Evolutionary conservation across 345 rosid genomes (phyloP), one percentile per base, ranked within the genome.

Genomic region (Aegle marmelos): DNA sequence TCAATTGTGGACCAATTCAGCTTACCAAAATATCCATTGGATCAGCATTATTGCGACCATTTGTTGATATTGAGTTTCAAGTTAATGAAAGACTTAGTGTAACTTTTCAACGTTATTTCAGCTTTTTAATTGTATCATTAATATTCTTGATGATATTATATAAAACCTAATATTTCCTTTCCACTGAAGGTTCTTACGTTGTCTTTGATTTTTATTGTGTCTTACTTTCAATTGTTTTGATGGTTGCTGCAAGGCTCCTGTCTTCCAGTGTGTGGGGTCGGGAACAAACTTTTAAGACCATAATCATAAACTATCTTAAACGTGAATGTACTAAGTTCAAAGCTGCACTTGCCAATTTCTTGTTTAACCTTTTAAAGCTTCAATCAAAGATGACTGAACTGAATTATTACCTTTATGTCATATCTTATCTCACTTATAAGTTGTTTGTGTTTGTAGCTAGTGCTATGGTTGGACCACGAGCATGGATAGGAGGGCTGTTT

Each of bases 401-500:
- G 54, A 36, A 68, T 50, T 7, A 48, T 31, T 76, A 9, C 57
- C 53, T 57, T 9, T 74, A 27, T 14, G 31, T 33, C 14, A 22
- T 1, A 11, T 63, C 61, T 45, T 30, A 31, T 59, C 77, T 82
- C 41, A 72, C 83, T 73, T 28, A 76, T 82, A 34, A 74, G 61
- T 80, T 64, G 62, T 36, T 73, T 65, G 77, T 86, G 86, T 79
- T 85, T 92, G 79, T 79, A 90, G 91, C 91, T 83, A 90, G 90
- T 85, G 92, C 91, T 90, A 92, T 91, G 95, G 93, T 89, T 94
- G 98, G 98, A 86, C 85, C 99, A 80, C 85, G 93, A 83, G 75
- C 97, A 80, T 92, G 98, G 99, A 80, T 96, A 70, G 98, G 94
- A 88, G 97, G 94, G 80, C 88, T 96, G 53, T 89, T 96, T 78